These are phyloP conservation scores for Leccinum laetum DNA, from an alignment of 1,284 basidiomycete genomes.

Conservation along the genomic window DNA sequence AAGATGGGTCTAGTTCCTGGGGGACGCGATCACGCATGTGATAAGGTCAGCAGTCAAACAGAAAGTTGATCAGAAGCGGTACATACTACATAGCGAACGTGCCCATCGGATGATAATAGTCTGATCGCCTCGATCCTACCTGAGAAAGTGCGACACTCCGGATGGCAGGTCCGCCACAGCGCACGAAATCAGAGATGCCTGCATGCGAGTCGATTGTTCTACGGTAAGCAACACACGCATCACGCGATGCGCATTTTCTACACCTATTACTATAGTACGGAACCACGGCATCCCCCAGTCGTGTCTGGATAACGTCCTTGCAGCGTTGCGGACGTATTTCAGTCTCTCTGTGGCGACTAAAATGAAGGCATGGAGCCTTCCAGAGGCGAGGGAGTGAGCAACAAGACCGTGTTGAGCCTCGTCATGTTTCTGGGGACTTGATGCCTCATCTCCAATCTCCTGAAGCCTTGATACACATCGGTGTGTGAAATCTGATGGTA, in stretches of 20 bases:
- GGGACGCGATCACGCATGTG: too few relatives aligned
- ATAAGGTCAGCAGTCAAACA: not conserved
- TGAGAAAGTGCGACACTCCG: too few relatives aligned
- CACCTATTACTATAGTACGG: conserved; percentile 43
- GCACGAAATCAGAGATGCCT: conserved; percentile 28
- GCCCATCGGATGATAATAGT: not conserved
- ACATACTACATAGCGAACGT: not conserved
- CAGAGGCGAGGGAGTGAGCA: too few relatives aligned
- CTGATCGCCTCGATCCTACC: too few relatives aligned
- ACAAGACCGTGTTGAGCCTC: too few relatives aligned
- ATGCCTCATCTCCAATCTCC: too few relatives aligned
- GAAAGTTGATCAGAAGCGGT: not conserved
- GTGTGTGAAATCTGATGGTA: too few relatives aligned
- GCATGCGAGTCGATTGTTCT: conserved; percentile 35
- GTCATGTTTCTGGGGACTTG: too few relatives aligned
- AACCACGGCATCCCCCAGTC: conserved; percentile 73
- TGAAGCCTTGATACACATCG: too few relatives aligned
- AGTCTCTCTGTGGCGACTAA: conserved; percentile 58
- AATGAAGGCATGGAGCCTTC: conserved; percentile 45
- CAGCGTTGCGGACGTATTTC: conserved; percentile 66
- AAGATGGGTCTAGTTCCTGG: too few relatives aligned
- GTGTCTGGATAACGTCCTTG: conserved; percentile 51
- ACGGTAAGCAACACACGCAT: conserved; percentile 19
- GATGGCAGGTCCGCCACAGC: conserved; percentile 16
- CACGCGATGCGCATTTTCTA: not conserved